Base-by-base conservation (phyloP, 176 grass and related monocot species). In the Musa troglodytarum region DNA sequence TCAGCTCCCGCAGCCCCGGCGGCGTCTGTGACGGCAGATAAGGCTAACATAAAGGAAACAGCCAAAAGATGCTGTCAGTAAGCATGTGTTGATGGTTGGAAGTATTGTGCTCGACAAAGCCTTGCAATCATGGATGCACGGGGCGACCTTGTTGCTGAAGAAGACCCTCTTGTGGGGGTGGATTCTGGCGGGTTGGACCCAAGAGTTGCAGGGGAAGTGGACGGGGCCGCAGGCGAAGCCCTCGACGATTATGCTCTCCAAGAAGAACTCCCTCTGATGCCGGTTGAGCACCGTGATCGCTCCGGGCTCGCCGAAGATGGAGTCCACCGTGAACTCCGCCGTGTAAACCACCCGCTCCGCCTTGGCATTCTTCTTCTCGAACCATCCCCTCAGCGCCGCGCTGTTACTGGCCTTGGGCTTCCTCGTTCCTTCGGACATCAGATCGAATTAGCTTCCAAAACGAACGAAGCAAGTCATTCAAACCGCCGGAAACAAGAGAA, bases 1-100 rank as follows among this genome's bases (percentile, higher is more conserved):
- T 79, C 53, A 99, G 76, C 59, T 82, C 84, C 65, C 68, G 80
- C 49, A 99, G 76, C 14, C 96, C 96, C 14, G 78, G 84, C 13
- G 96, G 96, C 53, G 96, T 99, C 82, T 95, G 79, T 16, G 81
- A 71, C 22, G 88, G 96, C 71, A 99, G 82, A 78, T 86, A 99
- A 52, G 96, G 96, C 88, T 87, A 57, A 29, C 13, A 23, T 53
- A 65, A 28, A 17, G 1, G 26, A 79, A 74, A 53, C 20, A 51
- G 15, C 49, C 57, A 62, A 62, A 15, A 57, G 2, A 57, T 17
- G 12, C 34, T 43, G 34, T 43, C 34, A 43, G 34, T 43, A 43
- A 57, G 15, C 54, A 16, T 6, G 57, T 61, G 14, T 16, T 17
- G 57, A 16, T 16, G 57, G n/a, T 61, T 61, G 57, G 11, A 11